phyloP scores from a whole-genome alignment of 1,284 basidiomycete genomes.

The Ceratobasidium sp. region DNA sequence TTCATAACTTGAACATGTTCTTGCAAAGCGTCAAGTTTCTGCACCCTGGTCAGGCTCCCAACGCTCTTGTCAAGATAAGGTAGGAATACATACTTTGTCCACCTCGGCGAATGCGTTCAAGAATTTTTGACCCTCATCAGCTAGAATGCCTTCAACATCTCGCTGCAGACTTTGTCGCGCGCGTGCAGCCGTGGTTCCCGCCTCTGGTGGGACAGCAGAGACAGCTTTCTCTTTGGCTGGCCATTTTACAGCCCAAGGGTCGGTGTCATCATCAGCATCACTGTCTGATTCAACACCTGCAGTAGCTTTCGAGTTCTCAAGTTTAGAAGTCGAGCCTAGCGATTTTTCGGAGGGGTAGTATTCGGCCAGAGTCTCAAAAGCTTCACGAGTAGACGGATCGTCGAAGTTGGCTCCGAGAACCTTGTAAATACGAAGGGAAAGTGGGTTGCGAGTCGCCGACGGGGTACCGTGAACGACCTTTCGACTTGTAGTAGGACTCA shows the following conservation, averaged over 20 bases:
- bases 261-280: conserved; percentile 53
- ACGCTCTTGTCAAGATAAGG: background rate
- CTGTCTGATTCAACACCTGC: conserved; percentile 46
- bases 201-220: conserved; percentile 45
- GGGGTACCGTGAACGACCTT: conserved; percentile 15
- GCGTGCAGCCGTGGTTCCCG: conserved; percentile 60
- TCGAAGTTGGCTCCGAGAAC: conserved; percentile 84
- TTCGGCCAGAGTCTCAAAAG: conserved; percentile 80
- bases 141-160: conserved; percentile 83
- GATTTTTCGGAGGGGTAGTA: conserved; percentile 59
- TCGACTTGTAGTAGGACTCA: conserved; percentile 23
- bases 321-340: background rate
- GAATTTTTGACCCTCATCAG: conserved; percentile 80
- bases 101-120: conserved; percentile 83
- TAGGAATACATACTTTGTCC: conserved; percentile 66
- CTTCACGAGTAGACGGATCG: conserved; percentile 78
- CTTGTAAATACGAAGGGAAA: conserved; percentile 85
- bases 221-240: conserved; percentile 47
- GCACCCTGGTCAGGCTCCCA: background rate
- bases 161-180: conserved; percentile 80
- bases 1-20: conserved; percentile 80
- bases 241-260: conserved; percentile 47
- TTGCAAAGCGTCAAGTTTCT: conserved; percentile 83
- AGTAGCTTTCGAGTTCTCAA: background rate
- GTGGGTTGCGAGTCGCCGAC: conserved; percentile 58